Percentiles rank a stretch among this genome's conserved stretches.
These are phyloP conservation scores for Saturnispora halmiae DNA, from an alignment of 805 yeast species.

Conservation along the genomic window DNA sequence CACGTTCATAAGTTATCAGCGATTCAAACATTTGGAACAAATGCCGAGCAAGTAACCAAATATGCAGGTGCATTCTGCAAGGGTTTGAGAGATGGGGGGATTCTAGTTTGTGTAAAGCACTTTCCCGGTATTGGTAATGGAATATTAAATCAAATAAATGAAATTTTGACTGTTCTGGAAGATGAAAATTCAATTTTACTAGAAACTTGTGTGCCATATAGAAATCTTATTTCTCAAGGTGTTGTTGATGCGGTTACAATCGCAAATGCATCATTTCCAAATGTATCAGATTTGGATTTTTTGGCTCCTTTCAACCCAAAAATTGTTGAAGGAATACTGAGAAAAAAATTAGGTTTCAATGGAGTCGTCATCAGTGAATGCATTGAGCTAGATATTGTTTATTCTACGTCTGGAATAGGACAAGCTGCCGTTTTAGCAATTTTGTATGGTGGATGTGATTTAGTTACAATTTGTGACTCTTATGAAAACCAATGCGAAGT, in stretches of 20 bases:
- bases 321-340: slow-evolving; percentile 39
- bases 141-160: slow-evolving; percentile 46
- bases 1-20: slow-evolving; percentile 49
- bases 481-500: slow-evolving; percentile 48
- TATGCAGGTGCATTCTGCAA: slow-evolving; percentile 44
- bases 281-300: slow-evolving; percentile 48
- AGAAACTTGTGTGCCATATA: slow-evolving; percentile 44
- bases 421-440: slow-evolving; percentile 56
- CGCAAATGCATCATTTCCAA: slow-evolving; percentile 59
- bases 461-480: slow-evolving; percentile 54
- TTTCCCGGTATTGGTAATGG: slow-evolving; percentile 63
- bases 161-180: slow-evolving; percentile 51
- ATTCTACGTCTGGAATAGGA: slow-evolving; percentile 55
- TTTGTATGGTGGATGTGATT: slow-evolving; percentile 52
- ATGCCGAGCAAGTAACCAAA: slow-evolving; percentile 48
- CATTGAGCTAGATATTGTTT: slow-evolving; percentile 52
- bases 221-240: slow-evolving; percentile 35
- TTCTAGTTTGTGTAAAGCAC: slow-evolving; percentile 50
- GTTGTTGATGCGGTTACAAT: slow-evolving; percentile 48
- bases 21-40: slow-evolving; percentile 52
- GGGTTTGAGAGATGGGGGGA: slow-evolving; percentile 47
- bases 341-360: slow-evolving; percentile 43
- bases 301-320: slow-evolving; percentile 55
- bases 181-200: slow-evolving; percentile 42
- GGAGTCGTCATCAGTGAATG: slow-evolving; percentile 56